These are phyloP conservation scores for Camelina neglecta DNA, from an alignment of 345 rosid species.

Conservation along the genomic window DNA sequence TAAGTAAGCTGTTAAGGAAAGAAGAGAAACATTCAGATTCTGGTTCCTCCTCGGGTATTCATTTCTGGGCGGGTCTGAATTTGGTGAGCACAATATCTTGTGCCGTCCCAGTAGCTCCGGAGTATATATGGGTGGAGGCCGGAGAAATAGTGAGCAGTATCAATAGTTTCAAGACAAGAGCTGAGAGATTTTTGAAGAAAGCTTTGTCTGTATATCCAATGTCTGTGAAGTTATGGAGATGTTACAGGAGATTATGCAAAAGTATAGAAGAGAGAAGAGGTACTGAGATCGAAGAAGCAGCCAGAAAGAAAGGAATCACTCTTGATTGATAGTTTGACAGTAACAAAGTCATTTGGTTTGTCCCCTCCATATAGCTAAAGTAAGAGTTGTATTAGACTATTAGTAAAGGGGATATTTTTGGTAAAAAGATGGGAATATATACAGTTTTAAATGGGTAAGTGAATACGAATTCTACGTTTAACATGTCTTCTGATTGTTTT, in stretches of 20 bases:
- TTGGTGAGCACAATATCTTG: slow-evolving; percentile 62
- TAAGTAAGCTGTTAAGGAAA: slow-evolving; percentile 55
- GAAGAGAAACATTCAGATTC: slow-evolving; percentile 35
- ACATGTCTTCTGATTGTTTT: background rate
- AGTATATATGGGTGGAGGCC: slow-evolving; percentile 77
- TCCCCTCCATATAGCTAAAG: slow-evolving; percentile 12
- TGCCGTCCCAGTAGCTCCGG: slow-evolving; percentile 82
- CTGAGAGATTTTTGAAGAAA: slow-evolving; percentile 63
- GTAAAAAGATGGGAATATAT: background rate
- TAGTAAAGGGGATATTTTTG: background rate
- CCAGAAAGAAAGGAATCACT: slow-evolving; percentile 64
- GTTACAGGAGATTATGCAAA: slow-evolving; percentile 41
- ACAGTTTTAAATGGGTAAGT: background rate
- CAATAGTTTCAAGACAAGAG: slow-evolving; percentile 45
- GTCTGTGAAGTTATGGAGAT: slow-evolving; percentile 70
- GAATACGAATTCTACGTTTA: slow-evolving; percentile 9
- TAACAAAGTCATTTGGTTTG: background rate
- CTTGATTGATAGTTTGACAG: slow-evolving; percentile 36
- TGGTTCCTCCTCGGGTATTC: slow-evolving; percentile 50
- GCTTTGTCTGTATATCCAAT: slow-evolving; percentile 73
- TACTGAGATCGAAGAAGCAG: slow-evolving; percentile 53
- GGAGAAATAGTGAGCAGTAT: slow-evolving; percentile 55
- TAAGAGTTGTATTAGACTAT: slow-evolving; percentile 1
- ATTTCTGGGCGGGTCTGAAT: slow-evolving; percentile 73
- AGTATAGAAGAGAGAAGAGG: slow-evolving; percentile 47